Base-by-base conservation (phyloP, 805 yeast species). In the Metschnikowia matae region DNA sequence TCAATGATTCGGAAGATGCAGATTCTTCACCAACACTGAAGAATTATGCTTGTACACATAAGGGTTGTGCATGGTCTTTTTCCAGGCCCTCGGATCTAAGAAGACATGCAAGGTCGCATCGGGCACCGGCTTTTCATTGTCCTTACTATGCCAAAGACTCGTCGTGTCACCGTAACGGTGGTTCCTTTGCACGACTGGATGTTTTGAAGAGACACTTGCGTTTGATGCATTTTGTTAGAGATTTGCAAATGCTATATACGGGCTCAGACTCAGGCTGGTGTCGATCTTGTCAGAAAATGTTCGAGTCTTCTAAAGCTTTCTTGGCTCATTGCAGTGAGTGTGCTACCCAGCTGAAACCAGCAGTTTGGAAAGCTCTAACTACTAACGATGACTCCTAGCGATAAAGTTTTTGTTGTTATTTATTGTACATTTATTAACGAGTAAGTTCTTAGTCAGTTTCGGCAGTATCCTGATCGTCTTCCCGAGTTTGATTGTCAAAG, bases 81-180 rank as follows among this genome's bases (percentile, higher is more conserved):
- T 77, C 81, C 7, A 73, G 92, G 40, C 82, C 79, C 48, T 79
- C 86, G 46, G 92, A 86, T 62, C 77, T 84, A 58, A 74, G 86
- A 40, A 74, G 92, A 48, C 92, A 86, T 60, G 55, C 77, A 17
- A 77, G 84, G 54, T 82, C 88, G 3, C 92, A 86, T 61, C 74
- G 76, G 40, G 75, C 79, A 45, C 91, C 91, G 2, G 75, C 75
- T 51, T 81, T 81, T 59, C 84, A 80, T 54, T 86, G 92, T 62
- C 92, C 92, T 2, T 86, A 75, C 66, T 85, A 87, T 87, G 74
- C 74, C 48, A 71, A 75, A 23, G 87, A 83, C 56, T 82, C 84
- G 3, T 79, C 86, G 6, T 86, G 91, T 62, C 94, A 86, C 64
- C 74, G 86, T 49, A 85, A 84, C 55, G 88, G 86, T 18, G 91